Conservation (phyloP, 257 asterid species). For the Echium plantagineum region DNA sequence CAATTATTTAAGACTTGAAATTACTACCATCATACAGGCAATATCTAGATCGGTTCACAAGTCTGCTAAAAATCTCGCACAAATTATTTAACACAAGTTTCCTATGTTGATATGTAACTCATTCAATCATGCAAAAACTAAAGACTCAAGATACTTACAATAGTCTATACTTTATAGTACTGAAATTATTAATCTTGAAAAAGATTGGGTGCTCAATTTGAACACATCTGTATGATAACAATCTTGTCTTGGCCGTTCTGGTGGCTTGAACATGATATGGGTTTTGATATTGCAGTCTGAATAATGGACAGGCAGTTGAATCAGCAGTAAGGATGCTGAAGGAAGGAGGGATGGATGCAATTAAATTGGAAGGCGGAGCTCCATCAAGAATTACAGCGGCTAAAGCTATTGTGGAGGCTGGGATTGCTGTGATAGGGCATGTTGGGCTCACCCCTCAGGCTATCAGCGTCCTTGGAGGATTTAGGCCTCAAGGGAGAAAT, state of each 20-base stretch:
- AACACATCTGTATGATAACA: background rate
- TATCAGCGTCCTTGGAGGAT: conserved; percentile 93
- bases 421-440: conserved; percentile 94
- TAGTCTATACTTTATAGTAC: background rate
- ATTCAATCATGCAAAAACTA: too few relatives aligned
- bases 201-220: background rate
- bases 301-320: conserved; percentile 68
- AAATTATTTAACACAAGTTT: background rate
- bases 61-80: background rate
- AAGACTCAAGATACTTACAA: background rate
- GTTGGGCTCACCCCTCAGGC: conserved; percentile 98
- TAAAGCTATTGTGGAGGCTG: conserved; percentile 91
- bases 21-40: too few relatives aligned
- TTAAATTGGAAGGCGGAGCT: conserved; percentile 90
- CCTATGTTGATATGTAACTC: background rate
- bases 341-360: conserved; percentile 97
- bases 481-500: conserved; percentile 85
- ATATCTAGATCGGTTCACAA: background rate
- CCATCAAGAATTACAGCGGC: conserved; percentile 96
- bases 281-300: conserved; percentile 12
- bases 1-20: background rate
- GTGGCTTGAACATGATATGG: background rate
- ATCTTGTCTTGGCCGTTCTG: background rate
- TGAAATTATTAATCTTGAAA: too few relatives aligned
- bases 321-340: conserved; percentile 69